Percentiles rank a stretch among this genome's conserved stretches.
Conservation (phyloP, 2,329 filamentous ascomycete species). For the Neofusicoccum kwambonambiense region DNA sequence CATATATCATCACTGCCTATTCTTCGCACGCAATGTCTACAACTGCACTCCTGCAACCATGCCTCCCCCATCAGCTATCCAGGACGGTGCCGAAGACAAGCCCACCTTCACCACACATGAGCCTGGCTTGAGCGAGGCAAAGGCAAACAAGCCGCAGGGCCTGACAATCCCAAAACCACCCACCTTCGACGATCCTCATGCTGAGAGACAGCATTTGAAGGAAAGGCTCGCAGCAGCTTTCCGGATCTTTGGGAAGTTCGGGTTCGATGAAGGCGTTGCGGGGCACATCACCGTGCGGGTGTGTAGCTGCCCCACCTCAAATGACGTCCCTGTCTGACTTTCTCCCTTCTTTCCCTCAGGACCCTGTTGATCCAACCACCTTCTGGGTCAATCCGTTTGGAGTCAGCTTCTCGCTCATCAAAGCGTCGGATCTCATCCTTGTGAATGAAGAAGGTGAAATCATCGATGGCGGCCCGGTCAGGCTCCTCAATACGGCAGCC, state of each 20-base stretch:
- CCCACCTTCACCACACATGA: conserved; percentile 31
- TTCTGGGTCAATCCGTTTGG: conserved; percentile 71
- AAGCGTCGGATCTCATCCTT: conserved; percentile 65
- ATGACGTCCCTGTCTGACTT: too few relatives aligned
- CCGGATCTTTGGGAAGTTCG: conserved; percentile 40
- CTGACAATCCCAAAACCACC: conserved; percentile 29
- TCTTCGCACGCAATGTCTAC: not conserved
- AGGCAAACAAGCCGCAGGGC: conserved; percentile 25
- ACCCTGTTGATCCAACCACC: conserved; percentile 58
- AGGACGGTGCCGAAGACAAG: conserved; percentile 21
- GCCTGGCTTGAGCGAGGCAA: conserved; percentile 30
- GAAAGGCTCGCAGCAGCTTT: conserved; percentile 39
- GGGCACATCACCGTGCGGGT: conserved; percentile 62
- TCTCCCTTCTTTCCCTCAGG: conserved; percentile 22
- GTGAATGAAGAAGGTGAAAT: conserved; percentile 62
- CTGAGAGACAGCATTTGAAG: conserved; percentile 38
- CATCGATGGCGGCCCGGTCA: conserved; percentile 57
- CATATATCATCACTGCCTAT: not conserved
- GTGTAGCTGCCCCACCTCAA: conserved; percentile 5
- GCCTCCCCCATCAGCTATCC: conserved; percentile 9
- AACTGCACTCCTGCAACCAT: not conserved
- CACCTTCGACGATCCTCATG: conserved; percentile 38
- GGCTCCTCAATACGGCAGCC: conserved; percentile 45
- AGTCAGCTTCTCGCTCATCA: conserved; percentile 61
- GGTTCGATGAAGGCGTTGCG: conserved; percentile 50